Evolutionary conservation across 2,329 filamentous ascomycete genomes (phyloP), one percentile per base, ranked within the genome.

Genomic region (Colletotrichum sp.): DNA sequence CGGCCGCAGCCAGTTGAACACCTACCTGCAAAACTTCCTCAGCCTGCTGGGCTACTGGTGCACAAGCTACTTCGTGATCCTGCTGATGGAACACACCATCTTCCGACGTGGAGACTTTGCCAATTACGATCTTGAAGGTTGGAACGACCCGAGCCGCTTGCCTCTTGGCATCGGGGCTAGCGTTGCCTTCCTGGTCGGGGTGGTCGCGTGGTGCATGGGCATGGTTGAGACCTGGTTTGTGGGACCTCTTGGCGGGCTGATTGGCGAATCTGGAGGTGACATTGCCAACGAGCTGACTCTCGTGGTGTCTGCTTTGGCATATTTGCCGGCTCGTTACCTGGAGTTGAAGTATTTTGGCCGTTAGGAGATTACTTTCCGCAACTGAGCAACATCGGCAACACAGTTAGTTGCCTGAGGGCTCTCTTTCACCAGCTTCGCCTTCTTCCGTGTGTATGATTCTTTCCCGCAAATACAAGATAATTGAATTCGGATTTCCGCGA

Each of bases 121-220:
- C 2, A 66, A 66, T 7, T 66, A 66, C 64, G 64, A 66, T 30
- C 64, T 66, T 18, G 64, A 66, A n/a, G 39, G 64, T 21, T 66
- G 39, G 64, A 66, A 66, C 39, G 64, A 66, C 39, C 64, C 64
- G 64, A 66, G 64, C 64, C 39, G 64, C 64, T 66, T 66, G 16
- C 64, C 64, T 21, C 64, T 43, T 66, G 39, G 64, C 39, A 66
- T 66, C 16, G 39, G 64, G 12, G 64, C 64, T 48, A 66, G 64
- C 36, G 36, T 30, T 26, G 64, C 64, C 39, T 66, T 66, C 34
- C 36, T 66, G 24, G 24, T 52, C 24, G 64, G 64, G 3, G 64
- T 66, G 24, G 64, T 48, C 24, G 64, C 39, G 14, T 66, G 39
- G 64, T 66, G 64, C 39, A 66, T 52, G 64, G 64, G 64, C 13